Evolutionary conservation across 352 stramenopile genomes (phyloP).

Genomic region (Pythium dissotocum): DNA sequence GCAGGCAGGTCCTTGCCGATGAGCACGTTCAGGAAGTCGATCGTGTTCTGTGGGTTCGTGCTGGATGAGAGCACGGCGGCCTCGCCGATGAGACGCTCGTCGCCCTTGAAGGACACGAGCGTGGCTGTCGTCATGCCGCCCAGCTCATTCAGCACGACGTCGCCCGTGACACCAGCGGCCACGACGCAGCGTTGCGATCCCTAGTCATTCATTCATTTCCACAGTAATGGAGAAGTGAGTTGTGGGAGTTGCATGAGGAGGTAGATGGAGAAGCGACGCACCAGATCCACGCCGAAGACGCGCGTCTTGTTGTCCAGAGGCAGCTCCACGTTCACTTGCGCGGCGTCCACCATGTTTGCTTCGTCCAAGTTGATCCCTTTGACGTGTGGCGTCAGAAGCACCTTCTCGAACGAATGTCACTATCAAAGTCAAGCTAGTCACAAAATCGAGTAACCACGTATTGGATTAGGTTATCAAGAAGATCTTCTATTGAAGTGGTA

Average conservation of each 20-base stretch:
- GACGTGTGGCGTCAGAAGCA: slow-evolving; percentile 1
- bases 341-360: slow-evolving; percentile 16
- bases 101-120: slow-evolving; percentile 86
- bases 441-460: neutral
- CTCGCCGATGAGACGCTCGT: slow-evolving; percentile 85
- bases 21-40: slow-evolving; percentile 68
- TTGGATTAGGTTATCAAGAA: neutral
- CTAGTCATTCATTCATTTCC: slow-evolving; percentile 22
- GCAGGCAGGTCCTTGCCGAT: slow-evolving; percentile 53
- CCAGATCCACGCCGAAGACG: slow-evolving; percentile 83
- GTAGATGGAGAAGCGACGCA: slow-evolving; percentile 33
- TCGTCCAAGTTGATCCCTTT: neutral
- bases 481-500: neutral
- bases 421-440: neutral
- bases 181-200: slow-evolving; percentile 80
- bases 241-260: slow-evolving; percentile 4
- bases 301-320: slow-evolving; percentile 21
- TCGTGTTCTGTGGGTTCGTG: slow-evolving; percentile 84
- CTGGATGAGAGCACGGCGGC: slow-evolving; percentile 80
- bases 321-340: slow-evolving; percentile 22
- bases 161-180: slow-evolving; percentile 52
- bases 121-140: slow-evolving; percentile 85
- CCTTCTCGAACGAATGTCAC: slow-evolving; percentile 20
- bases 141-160: slow-evolving; percentile 89
- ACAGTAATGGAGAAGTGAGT: slow-evolving; percentile 10